Conservation (phyloP, 2,329 filamentous ascomycete species). For the Arthrobotrys sphaeroides region DNA sequence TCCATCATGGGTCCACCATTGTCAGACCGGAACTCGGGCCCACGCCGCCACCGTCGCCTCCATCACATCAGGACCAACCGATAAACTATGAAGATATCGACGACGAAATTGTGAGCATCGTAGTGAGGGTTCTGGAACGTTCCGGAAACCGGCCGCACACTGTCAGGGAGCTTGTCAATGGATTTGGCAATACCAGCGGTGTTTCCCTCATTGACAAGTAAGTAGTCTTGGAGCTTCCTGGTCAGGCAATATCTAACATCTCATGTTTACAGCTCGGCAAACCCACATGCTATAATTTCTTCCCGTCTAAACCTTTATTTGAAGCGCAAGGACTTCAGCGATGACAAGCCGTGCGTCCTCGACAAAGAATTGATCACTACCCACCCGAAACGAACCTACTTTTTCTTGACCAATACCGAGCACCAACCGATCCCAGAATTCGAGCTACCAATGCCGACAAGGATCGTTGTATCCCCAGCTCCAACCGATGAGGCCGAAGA, state of each 20-base stretch:
- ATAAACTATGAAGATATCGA: constrained; percentile 85
- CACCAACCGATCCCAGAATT: constrained; percentile 81
- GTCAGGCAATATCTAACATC: constrained; percentile 56
- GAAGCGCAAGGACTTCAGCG: constrained; percentile 80
- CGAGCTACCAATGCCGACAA: constrained; percentile 67
- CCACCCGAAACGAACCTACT: constrained; percentile 94
- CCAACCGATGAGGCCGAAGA: constrained; percentile 79
- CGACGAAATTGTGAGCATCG: constrained; percentile 92
- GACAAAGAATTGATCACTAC: constrained; percentile 92
- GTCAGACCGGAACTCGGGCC: constrained; percentile 64
- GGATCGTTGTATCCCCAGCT: constrained; percentile 81
- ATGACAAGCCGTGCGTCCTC: constrained; percentile 81
- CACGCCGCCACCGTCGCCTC: constrained; percentile 82
- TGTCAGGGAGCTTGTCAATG: constrained; percentile 83
- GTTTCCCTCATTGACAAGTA: constrained; percentile 80
- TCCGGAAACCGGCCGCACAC: constrained; percentile 92
- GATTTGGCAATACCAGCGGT: constrained; percentile 47
- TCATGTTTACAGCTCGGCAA: constrained; percentile 77
- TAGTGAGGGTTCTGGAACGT: constrained; percentile 86
- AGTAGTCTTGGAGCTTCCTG: constrained; percentile 62
- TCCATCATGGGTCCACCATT: constrained; percentile 59
- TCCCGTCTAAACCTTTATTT: constrained; percentile 89
- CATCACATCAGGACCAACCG: constrained; percentile 59
- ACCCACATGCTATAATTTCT: constrained; percentile 93
- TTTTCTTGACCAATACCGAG: constrained; percentile 88